Evolutionary conservation across 1,284 basidiomycete genomes (phyloP).

Genomic region (Phellinidium pouzarii): DNA sequence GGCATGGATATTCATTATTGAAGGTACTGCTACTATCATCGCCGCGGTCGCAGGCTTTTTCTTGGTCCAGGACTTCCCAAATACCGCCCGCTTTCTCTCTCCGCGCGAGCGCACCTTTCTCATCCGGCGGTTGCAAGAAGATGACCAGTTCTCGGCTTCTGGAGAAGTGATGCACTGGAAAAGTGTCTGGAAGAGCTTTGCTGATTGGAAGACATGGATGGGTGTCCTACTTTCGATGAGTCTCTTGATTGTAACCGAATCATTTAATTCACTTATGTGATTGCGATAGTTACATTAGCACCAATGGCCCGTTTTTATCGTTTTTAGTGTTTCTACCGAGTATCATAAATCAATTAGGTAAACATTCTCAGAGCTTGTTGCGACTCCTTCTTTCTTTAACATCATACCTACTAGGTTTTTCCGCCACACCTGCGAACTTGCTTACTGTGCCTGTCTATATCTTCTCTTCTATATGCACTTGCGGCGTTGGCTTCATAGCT

Average conservation of each 20-base stretch:
- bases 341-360: constrained; percentile 55
- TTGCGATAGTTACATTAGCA: constrained; percentile 43
- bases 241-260: constrained; percentile 7
- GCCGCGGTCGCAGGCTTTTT: constrained; percentile 61
- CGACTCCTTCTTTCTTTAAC: constrained; percentile 4
- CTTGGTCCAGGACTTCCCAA: constrained; percentile 76
- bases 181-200: constrained; percentile 52
- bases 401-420: constrained; percentile 40
- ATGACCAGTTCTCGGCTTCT: constrained; percentile 65
- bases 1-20: constrained; percentile 72
- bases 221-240: constrained; percentile 36
- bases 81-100: constrained; percentile 68
- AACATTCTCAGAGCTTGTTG: constrained; percentile 8
- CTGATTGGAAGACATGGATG: constrained; percentile 71
- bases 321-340: constrained; percentile 69
- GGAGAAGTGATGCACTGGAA: constrained; percentile 57
- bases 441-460: constrained; percentile 64
- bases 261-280: constrained; percentile 33
- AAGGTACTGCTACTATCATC: constrained; percentile 59
- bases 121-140: constrained; percentile 56
- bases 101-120: constrained; percentile 63
- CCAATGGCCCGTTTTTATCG: constrained; percentile 62
- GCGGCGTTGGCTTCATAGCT: constrained; percentile 54
- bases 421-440: constrained; percentile 64
- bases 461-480: constrained; percentile 60